Conservation (phyloP, 2,329 filamentous ascomycete genomes). For the Stemphylium lycopersici region DNA sequence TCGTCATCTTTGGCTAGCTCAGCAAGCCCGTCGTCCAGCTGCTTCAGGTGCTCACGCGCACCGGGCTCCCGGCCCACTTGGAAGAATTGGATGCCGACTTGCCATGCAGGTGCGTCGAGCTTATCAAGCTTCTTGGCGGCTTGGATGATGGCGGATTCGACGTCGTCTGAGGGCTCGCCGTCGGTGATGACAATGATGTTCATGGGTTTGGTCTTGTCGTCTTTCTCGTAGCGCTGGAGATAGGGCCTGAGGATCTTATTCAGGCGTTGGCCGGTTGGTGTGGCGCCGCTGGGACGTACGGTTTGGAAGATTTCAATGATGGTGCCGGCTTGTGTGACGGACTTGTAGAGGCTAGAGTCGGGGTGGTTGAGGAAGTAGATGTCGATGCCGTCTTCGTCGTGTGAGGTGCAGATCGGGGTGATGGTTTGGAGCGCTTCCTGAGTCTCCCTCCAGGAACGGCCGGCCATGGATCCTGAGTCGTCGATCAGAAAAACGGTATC, state of each 20-base stretch:
- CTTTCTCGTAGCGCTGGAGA: conserved; percentile 60
- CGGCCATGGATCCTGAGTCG: conserved; percentile 87
- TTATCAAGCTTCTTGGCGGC: conserved; percentile 73
- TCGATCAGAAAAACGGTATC: conserved; percentile 92
- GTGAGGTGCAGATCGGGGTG: conserved; percentile 77
- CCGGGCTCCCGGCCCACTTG: conserved; percentile 78
- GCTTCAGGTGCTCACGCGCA: conserved; percentile 69
- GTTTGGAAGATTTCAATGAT: conserved; percentile 74
- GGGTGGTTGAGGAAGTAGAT: conserved; percentile 85
- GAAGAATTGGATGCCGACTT: conserved; percentile 95
- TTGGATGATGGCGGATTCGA: conserved; percentile 68
- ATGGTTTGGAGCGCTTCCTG: conserved; percentile 72
- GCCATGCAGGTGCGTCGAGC: conserved; percentile 74
- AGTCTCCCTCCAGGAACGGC: conserved; percentile 77
- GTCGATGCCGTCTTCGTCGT: conserved; percentile 86
- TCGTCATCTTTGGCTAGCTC: conserved; percentile 59
- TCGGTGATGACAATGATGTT: conserved; percentile 96
- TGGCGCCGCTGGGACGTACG: conserved; percentile 69
- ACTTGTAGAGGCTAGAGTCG: conserved; percentile 65
- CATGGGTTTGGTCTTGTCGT: conserved; percentile 70
- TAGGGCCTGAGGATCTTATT: conserved; percentile 76
- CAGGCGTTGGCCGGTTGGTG: conserved; percentile 76
- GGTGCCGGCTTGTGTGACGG: conserved; percentile 63
- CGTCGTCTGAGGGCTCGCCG: conserved; percentile 79
- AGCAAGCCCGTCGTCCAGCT: conserved; percentile 76